Conservation (phyloP, 257 asterid species). For the Paraleonurus japonicus region DNA sequence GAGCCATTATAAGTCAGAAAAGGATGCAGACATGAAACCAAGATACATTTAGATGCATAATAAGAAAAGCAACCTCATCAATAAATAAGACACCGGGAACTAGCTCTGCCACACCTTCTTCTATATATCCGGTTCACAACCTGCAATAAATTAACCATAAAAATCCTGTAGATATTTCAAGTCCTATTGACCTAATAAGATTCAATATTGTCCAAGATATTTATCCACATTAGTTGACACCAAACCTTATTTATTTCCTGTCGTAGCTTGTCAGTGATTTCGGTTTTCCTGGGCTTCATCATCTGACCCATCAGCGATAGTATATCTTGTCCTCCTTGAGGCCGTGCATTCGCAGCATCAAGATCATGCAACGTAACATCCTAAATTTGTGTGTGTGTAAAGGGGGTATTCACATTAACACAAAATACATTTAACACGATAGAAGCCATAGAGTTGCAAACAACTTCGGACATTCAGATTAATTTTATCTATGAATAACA, state of each 20-base stretch:
- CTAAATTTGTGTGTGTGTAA: slow-evolving; percentile 29
- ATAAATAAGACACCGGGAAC: slow-evolving; percentile 96
- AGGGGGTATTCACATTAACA: neutral
- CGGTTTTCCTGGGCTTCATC: slow-evolving; percentile 98
- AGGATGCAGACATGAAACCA: neutral
- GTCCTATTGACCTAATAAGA: neutral
- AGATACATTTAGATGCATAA: neutral
- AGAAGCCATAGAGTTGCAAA: too few species aligned
- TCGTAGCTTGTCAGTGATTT: slow-evolving; percentile 88
- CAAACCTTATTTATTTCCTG: slow-evolving; percentile 92
- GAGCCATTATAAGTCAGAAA: slow-evolving; percentile 18
- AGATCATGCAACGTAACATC: slow-evolving; percentile 94
- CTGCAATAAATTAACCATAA: slow-evolving; percentile 35
- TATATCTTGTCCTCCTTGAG: slow-evolving; percentile 99
- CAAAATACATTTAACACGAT: neutral
- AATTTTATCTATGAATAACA: too few species aligned
- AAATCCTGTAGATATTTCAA: neutral
- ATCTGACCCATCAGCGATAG: slow-evolving; percentile 95
- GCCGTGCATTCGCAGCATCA: slow-evolving; percentile 98
- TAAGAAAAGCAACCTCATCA: slow-evolving; percentile 60
- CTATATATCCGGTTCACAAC: slow-evolving; percentile 93
- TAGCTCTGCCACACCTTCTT: slow-evolving; percentile 93
- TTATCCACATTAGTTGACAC: neutral
- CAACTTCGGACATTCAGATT: too few species aligned
- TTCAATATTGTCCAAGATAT: neutral